Evolutionary conservation across 768 basidiomycete genomes (phyloP).

Genomic region (Clitopilus hobsonii): DNA sequence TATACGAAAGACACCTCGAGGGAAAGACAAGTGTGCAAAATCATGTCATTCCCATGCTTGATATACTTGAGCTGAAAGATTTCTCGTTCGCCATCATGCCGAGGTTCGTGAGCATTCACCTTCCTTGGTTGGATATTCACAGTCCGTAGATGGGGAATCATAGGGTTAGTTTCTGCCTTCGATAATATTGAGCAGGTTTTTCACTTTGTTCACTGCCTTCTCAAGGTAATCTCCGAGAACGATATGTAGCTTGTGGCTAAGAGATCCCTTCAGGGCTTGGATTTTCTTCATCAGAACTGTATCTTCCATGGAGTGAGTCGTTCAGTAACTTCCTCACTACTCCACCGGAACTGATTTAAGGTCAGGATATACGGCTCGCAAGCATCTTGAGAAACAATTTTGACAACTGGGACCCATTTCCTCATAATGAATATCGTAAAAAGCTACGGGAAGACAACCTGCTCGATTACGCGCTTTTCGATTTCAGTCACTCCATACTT

Average conservation of each 20-base stretch:
- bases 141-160: neutral
- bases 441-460: neutral
- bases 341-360: neutral
- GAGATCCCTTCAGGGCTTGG: neutral
- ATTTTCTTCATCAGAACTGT: neutral
- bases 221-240: constrained; percentile 3
- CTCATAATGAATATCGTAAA: neutral
- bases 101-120: neutral
- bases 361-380: neutral
- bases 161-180: neutral
- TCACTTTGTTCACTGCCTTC: neutral
- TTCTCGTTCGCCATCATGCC: constrained; percentile 9
- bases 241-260: neutral
- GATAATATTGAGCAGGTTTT: constrained; percentile 3
- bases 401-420: neutral
- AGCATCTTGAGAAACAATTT: neutral
- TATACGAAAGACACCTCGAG: constrained; percentile 10
- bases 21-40: neutral
- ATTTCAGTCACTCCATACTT: neutral
- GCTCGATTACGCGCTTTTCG: neutral
- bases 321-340: too few relatives aligned
- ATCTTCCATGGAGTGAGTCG: neutral
- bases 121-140: too few relatives aligned
- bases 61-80: neutral
- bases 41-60: constrained; percentile 8